phyloP scores from a whole-genome alignment of 2,329 filamentous ascomycete genomes.

The Akanthomyces lecanii region DNA sequence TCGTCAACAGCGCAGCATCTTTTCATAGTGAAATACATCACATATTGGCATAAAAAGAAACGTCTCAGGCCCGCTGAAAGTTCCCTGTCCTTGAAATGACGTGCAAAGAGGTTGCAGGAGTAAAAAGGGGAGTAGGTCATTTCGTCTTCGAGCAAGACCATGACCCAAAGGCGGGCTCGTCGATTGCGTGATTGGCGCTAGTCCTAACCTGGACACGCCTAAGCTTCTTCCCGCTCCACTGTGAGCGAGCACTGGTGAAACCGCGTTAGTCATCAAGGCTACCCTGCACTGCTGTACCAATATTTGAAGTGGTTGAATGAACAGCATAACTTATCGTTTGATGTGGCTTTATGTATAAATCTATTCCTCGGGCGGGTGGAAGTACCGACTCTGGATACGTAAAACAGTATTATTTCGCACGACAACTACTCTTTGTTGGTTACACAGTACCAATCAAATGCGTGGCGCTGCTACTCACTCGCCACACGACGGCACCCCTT shows the following conservation, averaged over 20 bases:
- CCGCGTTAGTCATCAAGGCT: constrained; percentile 6
- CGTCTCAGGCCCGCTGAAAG: constrained; percentile 17
- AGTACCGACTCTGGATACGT: too few relatives aligned
- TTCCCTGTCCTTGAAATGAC: constrained; percentile 10
- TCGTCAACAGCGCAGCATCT: constrained; percentile 4
- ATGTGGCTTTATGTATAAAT: not conserved
- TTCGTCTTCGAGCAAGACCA: constrained; percentile 21
- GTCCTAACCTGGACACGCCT: constrained; percentile 17
- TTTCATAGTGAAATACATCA: constrained; percentile 17
- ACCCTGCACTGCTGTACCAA: not conserved
- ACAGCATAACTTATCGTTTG: too few relatives aligned
- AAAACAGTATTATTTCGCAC: too few relatives aligned
- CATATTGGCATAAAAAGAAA: constrained; percentile 23
- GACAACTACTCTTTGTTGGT: too few relatives aligned
- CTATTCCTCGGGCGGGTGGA: too few relatives aligned
- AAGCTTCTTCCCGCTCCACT: not conserved
- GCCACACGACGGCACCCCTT: too few relatives aligned
- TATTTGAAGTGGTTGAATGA: not conserved
- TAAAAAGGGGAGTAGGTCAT: constrained; percentile 18
- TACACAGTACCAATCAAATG: too few relatives aligned
- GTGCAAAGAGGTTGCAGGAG: constrained; percentile 22
- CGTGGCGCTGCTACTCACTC: too few relatives aligned
- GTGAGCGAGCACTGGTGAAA: not conserved
- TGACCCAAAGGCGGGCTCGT: constrained; percentile 22
- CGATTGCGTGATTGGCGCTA: constrained; percentile 33